These are phyloP conservation scores for Metschnikowia matae DNA, from an alignment of 805 yeast genomes.

Conservation along the genomic window DNA sequence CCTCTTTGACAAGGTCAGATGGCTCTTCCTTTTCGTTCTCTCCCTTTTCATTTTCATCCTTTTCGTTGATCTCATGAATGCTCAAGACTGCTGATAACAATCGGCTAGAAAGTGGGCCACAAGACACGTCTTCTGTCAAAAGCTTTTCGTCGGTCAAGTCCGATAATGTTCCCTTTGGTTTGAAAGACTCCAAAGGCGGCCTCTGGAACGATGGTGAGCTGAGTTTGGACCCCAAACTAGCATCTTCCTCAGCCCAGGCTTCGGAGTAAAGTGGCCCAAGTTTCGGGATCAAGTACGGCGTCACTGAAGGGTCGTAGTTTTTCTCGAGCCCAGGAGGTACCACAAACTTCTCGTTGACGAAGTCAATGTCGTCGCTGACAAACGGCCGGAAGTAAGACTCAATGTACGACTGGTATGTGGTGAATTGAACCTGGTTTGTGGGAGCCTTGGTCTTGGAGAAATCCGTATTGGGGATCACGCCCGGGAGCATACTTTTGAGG, in stretches of 20 bases:
- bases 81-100: slow-evolving; percentile 74
- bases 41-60: slow-evolving; percentile 13
- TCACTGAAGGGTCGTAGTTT: slow-evolving; percentile 60
- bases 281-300: slow-evolving; percentile 78
- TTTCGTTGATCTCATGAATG: slow-evolving; percentile 27
- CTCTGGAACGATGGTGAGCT: slow-evolving; percentile 47
- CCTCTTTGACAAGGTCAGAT: slow-evolving; percentile 12
- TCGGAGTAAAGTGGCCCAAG: slow-evolving; percentile 80
- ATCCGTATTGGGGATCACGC: slow-evolving; percentile 81
- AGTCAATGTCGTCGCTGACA: slow-evolving; percentile 75
- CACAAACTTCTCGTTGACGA: slow-evolving; percentile 59
- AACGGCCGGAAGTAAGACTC: slow-evolving; percentile 81
- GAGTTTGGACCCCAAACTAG: slow-evolving; percentile 38
- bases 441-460: slow-evolving; percentile 70
- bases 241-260: slow-evolving; percentile 83
- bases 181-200: slow-evolving; percentile 39
- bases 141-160: slow-evolving; percentile 56
- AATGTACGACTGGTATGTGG: slow-evolving; percentile 78
- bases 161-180: slow-evolving; percentile 59
- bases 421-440: slow-evolving; percentile 85
- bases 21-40: slow-evolving; percentile 18
- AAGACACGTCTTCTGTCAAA: slow-evolving; percentile 71
- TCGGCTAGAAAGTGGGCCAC: slow-evolving; percentile 89
- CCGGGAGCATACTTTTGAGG: slow-evolving; percentile 73
- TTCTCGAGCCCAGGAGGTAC: slow-evolving; percentile 49